Percentiles rank a stretch among this genome's conserved stretches.
Conservation (phyloP, 306 rosid species). For the Sicyos edulis region DNA sequence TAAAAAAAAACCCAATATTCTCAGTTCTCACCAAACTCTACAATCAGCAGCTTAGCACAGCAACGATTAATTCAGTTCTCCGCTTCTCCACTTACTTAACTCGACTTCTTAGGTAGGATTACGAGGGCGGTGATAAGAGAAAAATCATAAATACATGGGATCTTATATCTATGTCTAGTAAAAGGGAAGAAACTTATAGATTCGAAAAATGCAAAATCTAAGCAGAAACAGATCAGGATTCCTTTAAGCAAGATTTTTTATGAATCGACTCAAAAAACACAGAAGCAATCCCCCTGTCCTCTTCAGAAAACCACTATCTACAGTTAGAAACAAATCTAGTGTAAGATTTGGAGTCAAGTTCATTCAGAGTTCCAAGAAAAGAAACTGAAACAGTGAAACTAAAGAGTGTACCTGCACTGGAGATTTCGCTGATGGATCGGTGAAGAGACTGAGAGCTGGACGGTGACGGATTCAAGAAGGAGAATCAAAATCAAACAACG, state of each 20-base stretch:
- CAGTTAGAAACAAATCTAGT: constrained; percentile 2
- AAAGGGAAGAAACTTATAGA: background rate
- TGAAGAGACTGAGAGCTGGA: background rate
- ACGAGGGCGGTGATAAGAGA: background rate
- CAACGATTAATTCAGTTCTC: background rate
- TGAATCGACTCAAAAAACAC: background rate
- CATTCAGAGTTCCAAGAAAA: background rate
- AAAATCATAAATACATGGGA: background rate
- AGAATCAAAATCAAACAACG: background rate
- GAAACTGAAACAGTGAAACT: background rate
- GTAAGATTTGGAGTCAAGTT: background rate
- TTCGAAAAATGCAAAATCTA: background rate
- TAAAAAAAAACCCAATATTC: background rate
- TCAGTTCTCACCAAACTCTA: background rate
- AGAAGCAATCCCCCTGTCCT: background rate
- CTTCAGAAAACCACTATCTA: background rate
- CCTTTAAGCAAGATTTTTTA: background rate
- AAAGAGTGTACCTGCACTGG: background rate
- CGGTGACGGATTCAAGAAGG: background rate
- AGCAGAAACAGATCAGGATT: background rate
- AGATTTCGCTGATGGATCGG: background rate
- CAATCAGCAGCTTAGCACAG: background rate
- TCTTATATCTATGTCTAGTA: background rate
- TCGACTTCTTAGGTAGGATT: background rate
- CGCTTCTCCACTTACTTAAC: background rate